These are phyloP conservation scores for Cyberlindnera xylosilytica DNA, from an alignment of 805 yeast genomes.

Conservation along the genomic window DNA sequence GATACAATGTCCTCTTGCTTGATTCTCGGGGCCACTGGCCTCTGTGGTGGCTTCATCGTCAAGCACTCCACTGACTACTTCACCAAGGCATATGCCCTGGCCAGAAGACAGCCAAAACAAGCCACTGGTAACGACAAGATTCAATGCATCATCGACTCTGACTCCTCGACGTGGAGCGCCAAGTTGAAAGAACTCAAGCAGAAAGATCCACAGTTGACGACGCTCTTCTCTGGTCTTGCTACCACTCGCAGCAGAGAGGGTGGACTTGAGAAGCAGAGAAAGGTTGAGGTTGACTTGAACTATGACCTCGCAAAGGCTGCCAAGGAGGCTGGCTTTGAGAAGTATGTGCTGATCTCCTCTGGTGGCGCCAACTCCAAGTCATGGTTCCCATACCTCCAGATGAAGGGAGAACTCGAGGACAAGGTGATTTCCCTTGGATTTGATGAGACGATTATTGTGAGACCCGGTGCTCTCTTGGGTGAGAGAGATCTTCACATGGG, in stretches of 20 bases:
- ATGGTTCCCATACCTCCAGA: slow-evolving; percentile 53
- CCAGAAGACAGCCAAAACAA: slow-evolving; percentile 39
- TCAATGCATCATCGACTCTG: slow-evolving; percentile 39
- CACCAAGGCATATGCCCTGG: slow-evolving; percentile 42
- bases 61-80: slow-evolving; percentile 38
- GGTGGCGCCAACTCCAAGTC: slow-evolving; percentile 61
- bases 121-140: slow-evolving; percentile 18
- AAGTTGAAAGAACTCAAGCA: slow-evolving; percentile 28
- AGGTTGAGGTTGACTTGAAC: slow-evolving; percentile 75
- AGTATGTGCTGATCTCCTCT: slow-evolving; percentile 66
- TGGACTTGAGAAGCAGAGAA: slow-evolving; percentile 60
- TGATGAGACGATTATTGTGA: slow-evolving; percentile 67
- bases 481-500: slow-evolving; percentile 15
- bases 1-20: slow-evolving; percentile 25
- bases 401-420: slow-evolving; percentile 77
- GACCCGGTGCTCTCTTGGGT: slow-evolving; percentile 78
- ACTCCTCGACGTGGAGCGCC: slow-evolving; percentile 48
- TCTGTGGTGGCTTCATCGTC: slow-evolving; percentile 62
- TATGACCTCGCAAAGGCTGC: slow-evolving; percentile 70
- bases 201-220: slow-evolving; percentile 31
- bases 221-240: slow-evolving; percentile 66
- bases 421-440: slow-evolving; percentile 61
- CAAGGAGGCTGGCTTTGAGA: slow-evolving; percentile 60
- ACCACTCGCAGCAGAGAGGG: slow-evolving; percentile 77
- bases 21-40: slow-evolving; percentile 74